phyloP scores from a whole-genome alignment of 805 yeast species.

The Komagataella pastoris region DNA sequence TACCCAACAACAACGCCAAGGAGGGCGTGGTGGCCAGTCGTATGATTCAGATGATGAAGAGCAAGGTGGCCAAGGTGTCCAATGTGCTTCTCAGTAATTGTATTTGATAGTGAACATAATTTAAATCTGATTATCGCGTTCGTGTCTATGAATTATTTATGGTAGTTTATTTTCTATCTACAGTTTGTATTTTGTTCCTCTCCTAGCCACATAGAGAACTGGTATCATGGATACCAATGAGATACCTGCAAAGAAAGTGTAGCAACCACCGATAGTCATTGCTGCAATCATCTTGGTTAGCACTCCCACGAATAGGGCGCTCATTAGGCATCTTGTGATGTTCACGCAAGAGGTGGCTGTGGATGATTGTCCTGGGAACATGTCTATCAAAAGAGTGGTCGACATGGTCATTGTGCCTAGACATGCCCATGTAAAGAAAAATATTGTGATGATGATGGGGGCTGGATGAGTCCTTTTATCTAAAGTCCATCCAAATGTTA shows the following conservation, averaged over 20 bases:
- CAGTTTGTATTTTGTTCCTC: neutral
- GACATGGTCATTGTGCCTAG: conserved; percentile 37
- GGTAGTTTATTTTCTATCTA: neutral
- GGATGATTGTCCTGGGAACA: conserved; percentile 50
- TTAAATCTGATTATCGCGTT: neutral
- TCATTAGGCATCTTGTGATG: conserved; percentile 45
- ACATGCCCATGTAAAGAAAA: conserved; percentile 37
- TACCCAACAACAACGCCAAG: conserved; percentile 34
- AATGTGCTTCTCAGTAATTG: conserved; percentile 83
- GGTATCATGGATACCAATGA: neutral
- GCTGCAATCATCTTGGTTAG: conserved; percentile 35
- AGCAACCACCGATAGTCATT: conserved; percentile 59
- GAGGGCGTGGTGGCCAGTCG: conserved; percentile 36
- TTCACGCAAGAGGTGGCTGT: conserved; percentile 58
- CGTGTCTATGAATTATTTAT: neutral
- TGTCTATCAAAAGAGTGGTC: conserved; percentile 52
- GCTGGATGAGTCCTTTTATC: conserved; percentile 26
- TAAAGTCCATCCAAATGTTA: conserved; percentile 58
- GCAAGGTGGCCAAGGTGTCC: conserved; percentile 60
- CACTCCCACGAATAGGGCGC: conserved; percentile 51
- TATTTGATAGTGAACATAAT: neutral
- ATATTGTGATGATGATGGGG: conserved; percentile 39
- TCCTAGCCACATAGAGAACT: neutral
- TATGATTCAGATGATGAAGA: conserved; percentile 39
- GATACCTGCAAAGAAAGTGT: conserved; percentile 26